Base-by-base conservation (phyloP, 331 rosid species). In the Quercus phellos region DNA sequence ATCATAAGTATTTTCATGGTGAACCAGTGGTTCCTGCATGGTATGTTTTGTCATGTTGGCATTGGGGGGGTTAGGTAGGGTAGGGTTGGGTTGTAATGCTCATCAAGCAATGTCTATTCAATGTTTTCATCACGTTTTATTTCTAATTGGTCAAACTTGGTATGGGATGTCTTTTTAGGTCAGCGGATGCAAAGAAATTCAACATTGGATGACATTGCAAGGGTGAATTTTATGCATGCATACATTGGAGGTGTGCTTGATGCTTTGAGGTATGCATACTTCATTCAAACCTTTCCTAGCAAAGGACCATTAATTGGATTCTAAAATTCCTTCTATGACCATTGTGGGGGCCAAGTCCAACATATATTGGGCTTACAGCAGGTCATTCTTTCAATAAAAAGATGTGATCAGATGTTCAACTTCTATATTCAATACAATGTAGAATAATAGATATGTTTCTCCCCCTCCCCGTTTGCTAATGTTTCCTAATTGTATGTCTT, bases 141-240 rank as follows among this genome's bases (percentile, higher is more conserved):
- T 18, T n/a, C 14, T 34, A 35, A 34, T 4, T 80, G 34, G 42
- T 74, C 10, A 70, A 68, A 10, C 38, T 76, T 75, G 51, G 59
- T 4, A 54, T 67, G 55, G 10, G 71, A 67, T 17, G 22, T 43
- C 18, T 74, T 70, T 43, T 77, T 63, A 89, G 96, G 96, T 75
- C 90, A 87, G 82, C 30, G 88, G 68, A 81, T 89, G 70, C 12
- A 54, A 12, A 71, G 86, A 32, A 85, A 64, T 70, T 81, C 88
- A 34, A 38, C 88, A 30, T 81, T 91, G 43, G 53, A 84, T 29
- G 96, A 89, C 43, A 78, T 80, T 13, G 66, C 88, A n/a, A 88
- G 94, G 80, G 86, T 89, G 84, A 72, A 77, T 64, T 91, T 81
- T 72, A 68, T 89, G 68, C 85, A 81, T 22, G 83, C 56, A 68